Conservation (phyloP, 2,329 filamentous ascomycete genomes). For the Colletotrichum eleusines region DNA sequence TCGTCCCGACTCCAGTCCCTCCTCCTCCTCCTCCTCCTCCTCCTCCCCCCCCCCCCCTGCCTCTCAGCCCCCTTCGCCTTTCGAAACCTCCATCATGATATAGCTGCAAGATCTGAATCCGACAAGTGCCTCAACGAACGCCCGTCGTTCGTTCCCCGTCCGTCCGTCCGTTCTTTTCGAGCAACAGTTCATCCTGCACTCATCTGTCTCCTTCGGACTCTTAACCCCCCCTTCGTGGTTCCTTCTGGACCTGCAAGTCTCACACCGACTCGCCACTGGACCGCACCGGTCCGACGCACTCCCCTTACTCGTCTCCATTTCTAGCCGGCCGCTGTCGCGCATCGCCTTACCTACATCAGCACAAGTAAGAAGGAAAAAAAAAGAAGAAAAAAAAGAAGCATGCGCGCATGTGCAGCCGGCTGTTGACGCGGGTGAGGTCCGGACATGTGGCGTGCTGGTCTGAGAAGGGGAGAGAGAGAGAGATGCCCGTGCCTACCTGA, state of each 20-base stretch:
- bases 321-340: background rate
- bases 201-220: background rate
- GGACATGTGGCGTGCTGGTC: background rate
- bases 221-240: background rate
- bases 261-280: constrained; percentile 7
- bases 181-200: background rate
- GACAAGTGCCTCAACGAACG: background rate
- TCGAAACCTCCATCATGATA: background rate
- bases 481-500: background rate
- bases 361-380: background rate
- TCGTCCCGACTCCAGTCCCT: background rate
- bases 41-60: no score
- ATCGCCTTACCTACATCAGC: background rate
- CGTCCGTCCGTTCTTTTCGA: background rate
- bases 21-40: background rate
- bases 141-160: background rate
- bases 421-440: background rate
- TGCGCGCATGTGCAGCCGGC: background rate
- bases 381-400: background rate
- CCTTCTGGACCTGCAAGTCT: constrained; percentile 22
- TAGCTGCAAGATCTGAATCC: background rate
- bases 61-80: background rate
- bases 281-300: background rate
- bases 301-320: background rate
- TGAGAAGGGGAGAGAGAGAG: background rate